phyloP scores from a whole-genome alignment of 1,284 basidiomycete species.

The Athelia sp. region DNA sequence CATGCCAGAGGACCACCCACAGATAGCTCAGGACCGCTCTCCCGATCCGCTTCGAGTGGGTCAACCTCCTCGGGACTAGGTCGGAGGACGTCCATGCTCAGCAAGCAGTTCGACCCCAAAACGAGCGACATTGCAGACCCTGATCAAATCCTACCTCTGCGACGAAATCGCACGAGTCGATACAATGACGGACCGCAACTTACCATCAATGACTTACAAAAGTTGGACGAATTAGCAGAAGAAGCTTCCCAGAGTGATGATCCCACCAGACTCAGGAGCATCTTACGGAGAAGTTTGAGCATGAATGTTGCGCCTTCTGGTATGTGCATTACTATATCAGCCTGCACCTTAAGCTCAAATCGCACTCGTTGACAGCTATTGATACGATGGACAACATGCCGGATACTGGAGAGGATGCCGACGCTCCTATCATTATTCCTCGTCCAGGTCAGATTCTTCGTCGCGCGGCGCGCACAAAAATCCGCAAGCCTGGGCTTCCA shows the following conservation, averaged over 20 bases:
- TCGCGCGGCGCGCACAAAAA: slow-evolving; percentile 90
- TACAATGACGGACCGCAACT: slow-evolving; percentile 69
- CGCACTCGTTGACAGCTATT: slow-evolving; percentile 38
- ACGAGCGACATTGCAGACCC: slow-evolving; percentile 64
- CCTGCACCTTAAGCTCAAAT: slow-evolving; percentile 9
- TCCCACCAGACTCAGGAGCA: slow-evolving; percentile 76
- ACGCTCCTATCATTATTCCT: slow-evolving; percentile 86
- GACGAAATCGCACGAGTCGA: slow-evolving; percentile 61
- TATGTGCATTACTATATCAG: slow-evolving; percentile 37
- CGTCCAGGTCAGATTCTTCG: slow-evolving; percentile 87
- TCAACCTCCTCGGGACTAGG: slow-evolving; percentile 47
- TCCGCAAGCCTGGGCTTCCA: slow-evolving; percentile 79
- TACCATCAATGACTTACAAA: slow-evolving; percentile 89
- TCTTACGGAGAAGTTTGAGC: slow-evolving; percentile 85
- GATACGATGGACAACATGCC: slow-evolving; percentile 63
- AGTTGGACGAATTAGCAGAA: slow-evolving; percentile 88
- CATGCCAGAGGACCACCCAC: slow-evolving; percentile 66
- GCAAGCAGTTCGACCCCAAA: slow-evolving; percentile 78
- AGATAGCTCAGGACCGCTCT: slow-evolving; percentile 34
- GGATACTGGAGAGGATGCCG: slow-evolving; percentile 72
- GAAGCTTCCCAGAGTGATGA: slow-evolving; percentile 82
- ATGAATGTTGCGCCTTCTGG: slow-evolving; percentile 82
- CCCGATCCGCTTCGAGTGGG: slow-evolving; percentile 28
- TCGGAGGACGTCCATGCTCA: slow-evolving; percentile 86
- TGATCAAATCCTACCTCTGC: slow-evolving; percentile 62